phyloP scores from a whole-genome alignment of 345 rosid species.

The Gossypium sturtianum region DNA sequence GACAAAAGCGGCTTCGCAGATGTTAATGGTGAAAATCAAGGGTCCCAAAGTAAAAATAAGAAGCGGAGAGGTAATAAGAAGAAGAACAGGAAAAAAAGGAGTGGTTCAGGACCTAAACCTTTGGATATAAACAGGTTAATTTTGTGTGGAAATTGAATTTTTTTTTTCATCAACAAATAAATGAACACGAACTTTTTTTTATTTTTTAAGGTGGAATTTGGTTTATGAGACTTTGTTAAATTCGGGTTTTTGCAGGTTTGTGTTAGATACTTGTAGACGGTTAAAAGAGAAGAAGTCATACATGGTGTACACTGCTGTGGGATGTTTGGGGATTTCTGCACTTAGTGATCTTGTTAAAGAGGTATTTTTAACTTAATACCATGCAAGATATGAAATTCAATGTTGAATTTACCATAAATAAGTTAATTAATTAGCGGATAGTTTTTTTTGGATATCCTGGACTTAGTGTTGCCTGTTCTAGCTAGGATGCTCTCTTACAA shows the following conservation, averaged over 20 bases:
- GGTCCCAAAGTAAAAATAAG: slow-evolving; percentile 26
- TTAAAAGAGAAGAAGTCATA: slow-evolving; percentile 90
- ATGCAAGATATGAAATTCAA: background rate
- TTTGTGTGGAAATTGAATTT: background rate
- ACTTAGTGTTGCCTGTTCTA: background rate
- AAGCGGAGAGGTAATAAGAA: slow-evolving; percentile 39
- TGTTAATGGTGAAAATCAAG: slow-evolving; percentile 25
- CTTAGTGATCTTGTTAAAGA: slow-evolving; percentile 67
- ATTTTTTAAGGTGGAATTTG: background rate
- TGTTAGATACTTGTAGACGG: slow-evolving; percentile 65
- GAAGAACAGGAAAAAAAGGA: slow-evolving; percentile 37
- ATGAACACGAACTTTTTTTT: background rate
- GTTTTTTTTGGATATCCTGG: background rate
- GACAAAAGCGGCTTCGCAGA: slow-evolving; percentile 13
- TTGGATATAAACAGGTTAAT: slow-evolving; percentile 56
- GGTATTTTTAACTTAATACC: slow-evolving; percentile 32
- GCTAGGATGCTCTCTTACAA: background rate
- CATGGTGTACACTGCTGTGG: slow-evolving; percentile 84
- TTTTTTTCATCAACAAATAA: background rate
- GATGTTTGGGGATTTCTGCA: slow-evolving; percentile 75
- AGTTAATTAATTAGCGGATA: background rate
- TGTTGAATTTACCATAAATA: background rate
- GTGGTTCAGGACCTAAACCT: slow-evolving; percentile 34
- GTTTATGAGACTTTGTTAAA: background rate
- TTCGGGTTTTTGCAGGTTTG: slow-evolving; percentile 55